These are phyloP conservation scores for Hypoxylon trugodes DNA, from an alignment of 495 filamentous ascomycete species.

Conservation along the genomic window DNA sequence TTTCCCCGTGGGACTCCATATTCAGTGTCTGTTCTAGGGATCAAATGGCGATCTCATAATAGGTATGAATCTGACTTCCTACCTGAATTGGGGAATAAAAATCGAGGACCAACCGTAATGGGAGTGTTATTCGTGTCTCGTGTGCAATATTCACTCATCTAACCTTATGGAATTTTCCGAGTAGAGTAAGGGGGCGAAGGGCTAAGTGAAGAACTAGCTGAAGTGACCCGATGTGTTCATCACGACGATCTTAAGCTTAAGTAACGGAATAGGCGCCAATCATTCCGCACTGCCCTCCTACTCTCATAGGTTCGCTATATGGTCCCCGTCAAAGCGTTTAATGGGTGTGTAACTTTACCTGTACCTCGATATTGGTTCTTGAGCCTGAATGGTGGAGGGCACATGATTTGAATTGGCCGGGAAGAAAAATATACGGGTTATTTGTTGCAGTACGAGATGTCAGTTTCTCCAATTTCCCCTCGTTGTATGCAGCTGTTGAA, in stretches of 20 bases:
- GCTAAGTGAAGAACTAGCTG: background rate
- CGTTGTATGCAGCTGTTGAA: conserved; percentile 29
- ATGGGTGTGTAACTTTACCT: conserved; percentile 9
- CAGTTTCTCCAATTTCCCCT: conserved; percentile 39
- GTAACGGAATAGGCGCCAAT: conserved; percentile 7
- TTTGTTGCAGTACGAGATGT: conserved; percentile 27
- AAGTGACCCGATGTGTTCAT: conserved; percentile 9
- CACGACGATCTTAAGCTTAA: conserved; percentile 14
- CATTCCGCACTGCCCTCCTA: conserved; percentile 1
- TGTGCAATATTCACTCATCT: no score
- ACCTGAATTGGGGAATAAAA: no score
- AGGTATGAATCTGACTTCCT: background rate
- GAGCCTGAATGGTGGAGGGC: conserved; percentile 21
- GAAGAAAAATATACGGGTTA: conserved; percentile 28
- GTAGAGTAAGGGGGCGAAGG: background rate
- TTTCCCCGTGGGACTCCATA: background rate
- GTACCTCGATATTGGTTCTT: conserved; percentile 17
- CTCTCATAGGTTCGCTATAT: conserved; percentile 28
- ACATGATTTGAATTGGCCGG: conserved; percentile 26
- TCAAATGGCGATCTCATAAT: background rate
- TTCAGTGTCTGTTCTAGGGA: background rate
- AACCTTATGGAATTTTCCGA: no score
- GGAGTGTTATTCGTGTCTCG: no score
- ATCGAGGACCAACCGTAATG: no score
- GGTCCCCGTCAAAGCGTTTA: background rate